Percentiles rank a stretch among this genome's conserved stretches.
These are phyloP conservation scores for Podospora sp. DNA, from an alignment of 495 filamentous ascomycete genomes.

Conservation along the genomic window DNA sequence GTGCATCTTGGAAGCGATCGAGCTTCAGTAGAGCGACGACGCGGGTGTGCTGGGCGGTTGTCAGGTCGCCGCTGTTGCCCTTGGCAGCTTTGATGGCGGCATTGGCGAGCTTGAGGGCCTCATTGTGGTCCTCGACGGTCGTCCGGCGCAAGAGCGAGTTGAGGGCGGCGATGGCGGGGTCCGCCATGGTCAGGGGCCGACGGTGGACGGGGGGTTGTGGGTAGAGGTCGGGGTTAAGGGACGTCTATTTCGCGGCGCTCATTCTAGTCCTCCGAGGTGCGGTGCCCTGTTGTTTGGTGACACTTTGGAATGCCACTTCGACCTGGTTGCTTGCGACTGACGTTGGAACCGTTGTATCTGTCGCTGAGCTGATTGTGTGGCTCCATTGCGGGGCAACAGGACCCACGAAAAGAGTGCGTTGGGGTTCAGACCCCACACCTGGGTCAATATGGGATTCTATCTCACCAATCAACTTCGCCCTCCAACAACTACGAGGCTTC, in stretches of 20 bases:
- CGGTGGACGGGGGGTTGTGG: not conserved
- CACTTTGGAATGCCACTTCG: not conserved
- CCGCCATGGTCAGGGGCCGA: slow-evolving; percentile 36
- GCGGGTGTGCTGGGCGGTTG: slow-evolving; percentile 69
- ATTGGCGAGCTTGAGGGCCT: slow-evolving; percentile 50
- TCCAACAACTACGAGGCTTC: not conserved
- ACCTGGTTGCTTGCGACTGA: not conserved
- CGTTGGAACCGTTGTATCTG: not conserved
- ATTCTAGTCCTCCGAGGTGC: not conserved
- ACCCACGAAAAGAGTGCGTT: slow-evolving; percentile 1
- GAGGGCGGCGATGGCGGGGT: slow-evolving; percentile 52
- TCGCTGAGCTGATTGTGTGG: not conserved
- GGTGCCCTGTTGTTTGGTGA: not conserved
- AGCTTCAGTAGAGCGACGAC: slow-evolving; percentile 87
- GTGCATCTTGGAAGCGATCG: slow-evolving; percentile 89
- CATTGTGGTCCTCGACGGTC: slow-evolving; percentile 51
- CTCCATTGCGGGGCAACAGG: not conserved
- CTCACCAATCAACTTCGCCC: not conserved
- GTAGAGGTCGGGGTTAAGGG: not conserved
- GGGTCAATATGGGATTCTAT: not conserved
- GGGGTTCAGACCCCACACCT: not conserved
- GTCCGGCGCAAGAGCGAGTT: slow-evolving; percentile 52
- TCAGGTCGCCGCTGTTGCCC: slow-evolving; percentile 55
- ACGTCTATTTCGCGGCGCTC: slow-evolving; percentile 3
- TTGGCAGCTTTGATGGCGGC: slow-evolving; percentile 73